phyloP scores from a whole-genome alignment of 305 asterid genomes.

The Fraxinus latifolia region DNA sequence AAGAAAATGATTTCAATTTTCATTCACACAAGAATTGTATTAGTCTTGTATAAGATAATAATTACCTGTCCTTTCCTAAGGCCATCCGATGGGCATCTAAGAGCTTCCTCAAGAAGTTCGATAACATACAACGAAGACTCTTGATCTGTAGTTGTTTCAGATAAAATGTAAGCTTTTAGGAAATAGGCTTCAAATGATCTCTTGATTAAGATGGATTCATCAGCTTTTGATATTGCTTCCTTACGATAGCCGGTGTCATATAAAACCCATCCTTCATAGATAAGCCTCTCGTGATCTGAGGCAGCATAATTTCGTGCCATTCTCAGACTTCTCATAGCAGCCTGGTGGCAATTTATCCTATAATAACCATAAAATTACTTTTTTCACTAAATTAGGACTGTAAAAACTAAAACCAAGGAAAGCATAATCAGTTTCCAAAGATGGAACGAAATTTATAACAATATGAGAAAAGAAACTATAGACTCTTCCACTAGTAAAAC shows the following conservation, averaged over 20 bases:
- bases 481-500: not conserved
- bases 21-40: not conserved
- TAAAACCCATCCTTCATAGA: constrained; percentile 89
- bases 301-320: constrained; percentile 75
- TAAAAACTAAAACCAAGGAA: not conserved
- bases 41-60: not conserved
- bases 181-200: constrained; percentile 92
- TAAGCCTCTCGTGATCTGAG: constrained; percentile 65
- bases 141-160: constrained; percentile 58
- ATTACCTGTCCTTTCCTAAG: constrained; percentile 94
- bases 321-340: constrained; percentile 89
- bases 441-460: not conserved
- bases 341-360: constrained; percentile 87
- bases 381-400: not conserved
- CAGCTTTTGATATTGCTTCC: constrained; percentile 83
- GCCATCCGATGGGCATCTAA: constrained; percentile 87
- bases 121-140: constrained; percentile 68
- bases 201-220: constrained; percentile 64
- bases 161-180: constrained; percentile 73
- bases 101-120: constrained; percentile 83
- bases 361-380: constrained; percentile 12
- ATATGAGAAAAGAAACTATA: not conserved
- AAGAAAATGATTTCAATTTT: not conserved
- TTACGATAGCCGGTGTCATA: constrained; percentile 82
- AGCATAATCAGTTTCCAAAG: not conserved